These are phyloP conservation scores for Begonia masoniana DNA, from an alignment of 306 rosid species.

Conservation along the genomic window DNA sequence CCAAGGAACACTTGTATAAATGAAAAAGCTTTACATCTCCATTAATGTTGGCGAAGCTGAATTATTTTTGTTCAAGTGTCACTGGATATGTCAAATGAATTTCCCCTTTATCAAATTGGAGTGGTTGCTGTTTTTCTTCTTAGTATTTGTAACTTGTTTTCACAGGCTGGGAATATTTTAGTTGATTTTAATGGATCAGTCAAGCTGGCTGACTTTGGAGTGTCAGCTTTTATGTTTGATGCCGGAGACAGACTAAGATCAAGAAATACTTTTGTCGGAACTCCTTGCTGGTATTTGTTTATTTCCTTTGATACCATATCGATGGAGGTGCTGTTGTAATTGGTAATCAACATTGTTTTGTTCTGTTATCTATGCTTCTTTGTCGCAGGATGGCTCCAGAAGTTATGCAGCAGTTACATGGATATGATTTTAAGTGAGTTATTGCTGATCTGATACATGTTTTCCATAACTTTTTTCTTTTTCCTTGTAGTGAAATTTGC, in stretches of 20 bases:
- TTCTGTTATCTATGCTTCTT: constrained; percentile 4
- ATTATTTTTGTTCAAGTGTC: too few species aligned
- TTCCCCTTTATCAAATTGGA: too few species aligned
- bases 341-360: too few species aligned
- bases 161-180: constrained; percentile 86
- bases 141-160: constrained; percentile 2
- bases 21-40: too few species aligned
- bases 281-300: constrained; percentile 80
- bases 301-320: not conserved
- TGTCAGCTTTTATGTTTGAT: constrained; percentile 90
- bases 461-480: not conserved
- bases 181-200: constrained; percentile 63
- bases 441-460: constrained; percentile 10
- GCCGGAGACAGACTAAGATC: constrained; percentile 74
- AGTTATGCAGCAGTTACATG: constrained; percentile 98
- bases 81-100: too few species aligned
- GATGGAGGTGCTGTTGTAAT: too few species aligned
- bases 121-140: not conserved
- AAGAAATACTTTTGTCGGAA: constrained; percentile 94
- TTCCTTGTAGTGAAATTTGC: not conserved
- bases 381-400: constrained; percentile 89
- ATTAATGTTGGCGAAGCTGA: too few species aligned
- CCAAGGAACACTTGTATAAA: too few species aligned
- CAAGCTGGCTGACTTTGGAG: constrained; percentile 94
- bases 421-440: constrained; percentile 93